These are phyloP conservation scores for Macrolepiota fuliginosa DNA, from an alignment of 768 basidiomycete genomes.

Conservation along the genomic window DNA sequence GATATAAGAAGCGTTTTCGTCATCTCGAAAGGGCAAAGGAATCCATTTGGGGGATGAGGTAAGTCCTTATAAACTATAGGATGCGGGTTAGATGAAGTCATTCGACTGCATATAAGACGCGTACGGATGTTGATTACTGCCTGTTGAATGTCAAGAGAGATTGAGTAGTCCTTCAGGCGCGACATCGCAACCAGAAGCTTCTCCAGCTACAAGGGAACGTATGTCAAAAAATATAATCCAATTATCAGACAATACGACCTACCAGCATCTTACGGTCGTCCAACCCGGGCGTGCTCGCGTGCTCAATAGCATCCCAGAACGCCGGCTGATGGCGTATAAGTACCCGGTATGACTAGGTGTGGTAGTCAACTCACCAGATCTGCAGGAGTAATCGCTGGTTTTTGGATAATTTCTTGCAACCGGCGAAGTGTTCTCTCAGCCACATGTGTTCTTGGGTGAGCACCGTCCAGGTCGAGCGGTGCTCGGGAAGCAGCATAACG, in stretches of 20 bases:
- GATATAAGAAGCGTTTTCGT: not conserved
- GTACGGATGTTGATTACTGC: constrained; percentile 53
- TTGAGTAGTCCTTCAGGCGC: constrained; percentile 29
- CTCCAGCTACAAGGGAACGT: constrained; percentile 51
- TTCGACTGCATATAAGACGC: constrained; percentile 24
- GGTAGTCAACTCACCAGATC: constrained; percentile 27
- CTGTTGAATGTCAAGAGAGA: constrained; percentile 43
- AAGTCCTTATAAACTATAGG: constrained; percentile 72
- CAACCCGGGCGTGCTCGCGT: constrained; percentile 36
- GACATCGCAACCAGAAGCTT: constrained; percentile 60
- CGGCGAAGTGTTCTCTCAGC: constrained; percentile 25
- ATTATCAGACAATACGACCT: constrained; percentile 20
- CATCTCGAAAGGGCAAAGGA: constrained; percentile 28
- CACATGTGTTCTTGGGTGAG: constrained; percentile 18
- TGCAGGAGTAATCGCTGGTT: constrained; percentile 22
- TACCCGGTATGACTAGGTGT: not conserved
- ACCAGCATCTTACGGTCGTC: constrained; percentile 66
- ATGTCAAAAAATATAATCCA: not conserved
- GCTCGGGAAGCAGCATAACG: constrained; percentile 19
- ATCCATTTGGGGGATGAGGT: constrained; percentile 67
- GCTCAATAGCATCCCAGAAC: constrained; percentile 43
- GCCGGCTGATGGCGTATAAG: constrained; percentile 36
- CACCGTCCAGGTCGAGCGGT: constrained; percentile 35
- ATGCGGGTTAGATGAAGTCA: constrained; percentile 12
- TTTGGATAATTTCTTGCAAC: constrained; percentile 26